Evolutionary conservation across 2,329 filamentous ascomycete species (phyloP).

Genomic region (Cercospora zeina): DNA sequence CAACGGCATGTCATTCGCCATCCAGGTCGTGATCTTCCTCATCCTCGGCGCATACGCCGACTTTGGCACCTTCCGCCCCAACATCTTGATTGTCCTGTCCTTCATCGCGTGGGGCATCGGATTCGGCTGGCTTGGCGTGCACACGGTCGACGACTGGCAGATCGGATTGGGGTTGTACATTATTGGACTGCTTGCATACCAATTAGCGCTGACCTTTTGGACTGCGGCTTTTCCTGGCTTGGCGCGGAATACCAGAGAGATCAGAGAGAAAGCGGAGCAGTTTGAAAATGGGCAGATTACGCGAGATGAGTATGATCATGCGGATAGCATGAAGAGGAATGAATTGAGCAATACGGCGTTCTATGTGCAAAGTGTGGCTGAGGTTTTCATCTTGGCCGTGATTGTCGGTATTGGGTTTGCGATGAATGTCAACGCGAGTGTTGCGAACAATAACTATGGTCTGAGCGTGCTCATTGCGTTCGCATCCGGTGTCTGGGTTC

Average conservation of each 20-base stretch:
- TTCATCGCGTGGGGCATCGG: conserved; percentile 63
- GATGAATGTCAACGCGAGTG: conserved; percentile 59
- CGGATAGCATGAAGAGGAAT: conserved; percentile 64
- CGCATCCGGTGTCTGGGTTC: conserved; percentile 63
- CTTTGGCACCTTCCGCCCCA: conserved; percentile 65
- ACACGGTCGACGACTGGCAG: conserved; percentile 61
- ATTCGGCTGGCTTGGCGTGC: conserved; percentile 67
- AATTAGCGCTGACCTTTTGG: conserved; percentile 68
- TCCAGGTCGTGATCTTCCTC: conserved; percentile 61
- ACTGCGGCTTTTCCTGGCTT: conserved; percentile 63
- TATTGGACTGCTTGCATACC: conserved; percentile 65
- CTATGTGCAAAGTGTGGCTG: conserved; percentile 62
- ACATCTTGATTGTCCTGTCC: conserved; percentile 62
- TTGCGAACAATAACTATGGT: conserved; percentile 65
- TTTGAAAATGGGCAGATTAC: conserved; percentile 56
- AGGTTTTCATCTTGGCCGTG: conserved; percentile 63
- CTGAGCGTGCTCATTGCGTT: conserved; percentile 66
- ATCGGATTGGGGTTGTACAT: conserved; percentile 64
- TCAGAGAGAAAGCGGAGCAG: conserved; percentile 54
- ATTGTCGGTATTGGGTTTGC: conserved; percentile 66
- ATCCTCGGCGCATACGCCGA: conserved; percentile 58
- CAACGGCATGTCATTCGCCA: conserved; percentile 68
- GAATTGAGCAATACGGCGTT: conserved; percentile 64
- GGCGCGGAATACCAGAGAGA: conserved; percentile 55
- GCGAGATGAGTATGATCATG: conserved; percentile 60